Base-by-base conservation (phyloP, 345 rosid species). In the Eucalyptus guilfoylei region DNA sequence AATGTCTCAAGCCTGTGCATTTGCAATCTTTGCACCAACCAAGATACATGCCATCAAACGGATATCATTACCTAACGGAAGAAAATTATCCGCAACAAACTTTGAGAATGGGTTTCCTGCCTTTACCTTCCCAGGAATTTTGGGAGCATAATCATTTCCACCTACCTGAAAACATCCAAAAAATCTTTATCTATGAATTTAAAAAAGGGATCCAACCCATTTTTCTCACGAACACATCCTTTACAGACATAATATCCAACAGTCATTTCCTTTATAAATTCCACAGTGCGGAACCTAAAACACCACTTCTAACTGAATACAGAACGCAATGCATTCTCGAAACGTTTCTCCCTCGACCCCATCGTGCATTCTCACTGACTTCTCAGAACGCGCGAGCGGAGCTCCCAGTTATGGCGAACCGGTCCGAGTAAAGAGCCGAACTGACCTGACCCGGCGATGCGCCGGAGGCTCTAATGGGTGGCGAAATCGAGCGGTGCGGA, bases 81-180 rank as follows among this genome's bases (percentile, higher is more conserved):
- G 96, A 90, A 97, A 97, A 92, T 97, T 97, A 87, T 93, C 67
- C 13, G 93, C 90, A 17, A 93, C 94, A 88, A 95, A 92, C 86
- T 48, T 92, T 87, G 91, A 76, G 26, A 96, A n/a, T 32, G 95
- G 90, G 37, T 96, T 95, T 8, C 92, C 92, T 92, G 64, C 91
- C 49, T 89, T 87, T 8, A 86, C 47, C 24, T 91, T 88, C 88
- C 89, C 86, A 19, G 94, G 87, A 87, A 10, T 37, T 76, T 88
- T 55, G 24, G 90, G 87, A 87, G 54, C 86, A 86, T 88, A 67
- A 80, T 89, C 92, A 88, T 89, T 90, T 72, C 92, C 91, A 86
- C 90, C 90, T 24, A 64, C 88, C 98, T 96, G 87, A 88, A 76
- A 64, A n/a, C 40, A 76, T 76, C 85, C 30, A 52, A 8, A 72